phyloP scores from a whole-genome alignment of 2,329 filamentous ascomycete genomes.

The Penicillium brevicompactum region DNA sequence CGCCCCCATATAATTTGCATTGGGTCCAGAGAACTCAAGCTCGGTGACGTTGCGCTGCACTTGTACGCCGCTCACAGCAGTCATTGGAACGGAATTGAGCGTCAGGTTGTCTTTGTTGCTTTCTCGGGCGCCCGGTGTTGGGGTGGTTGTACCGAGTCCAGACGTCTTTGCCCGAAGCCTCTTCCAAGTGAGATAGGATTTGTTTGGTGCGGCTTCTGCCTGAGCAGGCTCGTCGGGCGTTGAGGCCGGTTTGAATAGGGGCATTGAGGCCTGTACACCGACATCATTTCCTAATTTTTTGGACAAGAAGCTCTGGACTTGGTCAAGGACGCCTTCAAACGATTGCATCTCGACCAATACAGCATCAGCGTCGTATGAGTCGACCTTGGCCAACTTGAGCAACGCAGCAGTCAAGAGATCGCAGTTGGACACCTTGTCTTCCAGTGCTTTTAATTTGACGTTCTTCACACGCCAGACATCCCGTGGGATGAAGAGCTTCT shows the following conservation, averaged over 20 bases:
- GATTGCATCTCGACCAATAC: conserved; percentile 92
- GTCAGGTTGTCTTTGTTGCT: conserved; percentile 62
- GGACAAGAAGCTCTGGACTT: conserved; percentile 72
- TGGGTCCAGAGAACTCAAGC: conserved; percentile 76
- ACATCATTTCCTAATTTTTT: conserved; percentile 95
- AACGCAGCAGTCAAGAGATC: conserved; percentile 88
- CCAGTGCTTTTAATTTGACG: conserved; percentile 85
- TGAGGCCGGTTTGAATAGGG: conserved; percentile 69
- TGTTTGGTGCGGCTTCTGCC: conserved; percentile 55
- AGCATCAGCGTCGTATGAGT: conserved; percentile 87
- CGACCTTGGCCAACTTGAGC: conserved; percentile 77
- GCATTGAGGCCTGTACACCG: conserved; percentile 72
- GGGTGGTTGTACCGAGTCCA: conserved; percentile 54
- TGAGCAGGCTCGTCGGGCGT: conserved; percentile 49
- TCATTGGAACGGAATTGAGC: conserved; percentile 80
- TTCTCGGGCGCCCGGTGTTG: conserved; percentile 43
- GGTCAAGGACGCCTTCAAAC: conserved; percentile 81
- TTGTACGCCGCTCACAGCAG: conserved; percentile 59
- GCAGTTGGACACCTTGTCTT: conserved; percentile 92
- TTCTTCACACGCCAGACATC: conserved; percentile 94
- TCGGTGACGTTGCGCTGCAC: conserved; percentile 70
- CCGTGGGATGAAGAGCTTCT: conserved; percentile 85
- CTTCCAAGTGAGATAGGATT: conserved; percentile 82
- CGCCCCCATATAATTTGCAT: conserved; percentile 87
- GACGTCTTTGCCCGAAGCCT: conserved; percentile 89